Base-by-base conservation (phyloP, 2,329 filamentous ascomycete genomes). In the Phoma sp. region DNA sequence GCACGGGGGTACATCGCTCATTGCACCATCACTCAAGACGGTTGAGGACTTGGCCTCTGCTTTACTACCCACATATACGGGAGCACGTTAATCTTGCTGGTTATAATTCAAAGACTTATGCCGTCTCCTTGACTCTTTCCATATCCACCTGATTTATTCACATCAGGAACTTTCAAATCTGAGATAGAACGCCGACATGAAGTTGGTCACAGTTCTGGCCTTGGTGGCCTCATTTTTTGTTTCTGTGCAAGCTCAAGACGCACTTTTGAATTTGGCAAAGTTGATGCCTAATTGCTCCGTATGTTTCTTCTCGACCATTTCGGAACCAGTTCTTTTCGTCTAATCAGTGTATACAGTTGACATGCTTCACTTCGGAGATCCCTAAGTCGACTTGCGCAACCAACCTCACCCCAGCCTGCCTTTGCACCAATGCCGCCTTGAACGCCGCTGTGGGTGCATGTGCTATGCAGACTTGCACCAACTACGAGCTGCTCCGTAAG, bases 351-450 rank as follows among this genome's bases (percentile, higher is more conserved):
- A n/a, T 40, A 3, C 21, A 68, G 65, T 29, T 67, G 29, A 23
- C 39, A 21, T 68, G 65, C 48, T 59, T 68, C 18, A 52, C 32
- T 21, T n/a, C 53, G 20, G 60, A 63, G 2, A 53, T 75, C 17
- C 61, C 70, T 4, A 60, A 67, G 54, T 78, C 77, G 1, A 57
- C 56, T 9, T 80, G 78, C 52, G 61, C 69, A 4, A 54, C 66
- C 1, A 74, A 77, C 4, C 66, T 79, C 47, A 66, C 70, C 37
- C 64, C 66, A 15, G 48, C 49, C 25, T 80, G 78, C 51, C 66
- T 79, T 18, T 80, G 78, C 56, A 71, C 62, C 1, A 69, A 78
- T 54, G 47, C 49, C 1, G 57, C 63, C 2, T 65, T 79, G 23
- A 72, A 71, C 18, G 57, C 53, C 0, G 56, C 65, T 18, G 63